Evolutionary conservation across 1,139 yeast genomes (phyloP), one percentile per base, ranked within the genome.

Genomic region (Candida neerlandica): DNA sequence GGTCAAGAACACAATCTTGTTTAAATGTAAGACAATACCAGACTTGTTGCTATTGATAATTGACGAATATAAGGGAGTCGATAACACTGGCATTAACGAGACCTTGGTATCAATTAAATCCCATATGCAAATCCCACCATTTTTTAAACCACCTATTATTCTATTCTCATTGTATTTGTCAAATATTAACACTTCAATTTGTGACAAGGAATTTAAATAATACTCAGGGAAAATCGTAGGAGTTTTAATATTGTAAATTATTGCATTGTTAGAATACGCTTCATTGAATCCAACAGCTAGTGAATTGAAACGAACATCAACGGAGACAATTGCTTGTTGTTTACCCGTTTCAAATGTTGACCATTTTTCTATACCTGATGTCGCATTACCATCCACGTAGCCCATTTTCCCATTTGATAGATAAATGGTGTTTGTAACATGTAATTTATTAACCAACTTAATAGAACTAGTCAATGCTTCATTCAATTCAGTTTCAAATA

Each of bases 261-360:
- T 68, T 15, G 70, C 81, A 61, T 78, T 70, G 35, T 45, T 44
- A 15, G 38, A 16, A 18, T 10, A 7, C 10, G n/a, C 12, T 34
- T 45, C n/a, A 7, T 60, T 45, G 52, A 70, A 73, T 12, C 71
- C 60, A 1, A 73, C 71, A 0, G 78, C 76, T 6, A 80, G 58
- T 42, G 74, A 69, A 46, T 79, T 80, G 0, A 73, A 71, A 11
- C 76, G 78, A 65, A 73, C 71, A 49, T 70, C 81, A 2, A 79
- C 50, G n/a, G 65, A 64, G 1, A 69, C 65, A 2, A 80, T 63
- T 1, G 39, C 27, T 40, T 45, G 72, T 64, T 37, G 27, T 23
- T 23, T 23, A 5, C 27, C 76, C 41, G n/a, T 45, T 26, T 48
- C 18, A 19, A 26, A 27, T 2, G 19, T 42, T 12, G 44, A 7